Conservation (phyloP, 352 stramenopile genomes). For the Phytophthora pini region DNA sequence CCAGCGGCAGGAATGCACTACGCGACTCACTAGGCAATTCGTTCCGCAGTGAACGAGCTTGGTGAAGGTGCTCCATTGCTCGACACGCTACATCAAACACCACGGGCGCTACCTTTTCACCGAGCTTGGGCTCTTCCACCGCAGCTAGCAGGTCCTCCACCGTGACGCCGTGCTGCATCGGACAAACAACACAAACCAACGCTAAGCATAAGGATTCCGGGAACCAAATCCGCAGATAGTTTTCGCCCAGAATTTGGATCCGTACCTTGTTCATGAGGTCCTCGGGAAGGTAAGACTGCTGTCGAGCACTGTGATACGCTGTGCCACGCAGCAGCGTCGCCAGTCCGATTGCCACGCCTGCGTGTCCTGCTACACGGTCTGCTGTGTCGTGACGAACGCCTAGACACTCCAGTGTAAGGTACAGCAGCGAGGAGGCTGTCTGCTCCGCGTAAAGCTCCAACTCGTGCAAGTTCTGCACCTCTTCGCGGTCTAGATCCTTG, state of each 20-base stretch:
- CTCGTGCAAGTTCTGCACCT: constrained; percentile 71
- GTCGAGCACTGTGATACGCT: constrained; percentile 63
- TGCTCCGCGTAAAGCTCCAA: constrained; percentile 90
- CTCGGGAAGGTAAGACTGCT: constrained; percentile 84
- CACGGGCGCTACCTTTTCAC: constrained; percentile 78
- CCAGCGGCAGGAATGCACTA: constrained; percentile 73
- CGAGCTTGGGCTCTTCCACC: constrained; percentile 61
- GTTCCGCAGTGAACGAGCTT: constrained; percentile 62
- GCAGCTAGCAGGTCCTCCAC: constrained; percentile 64
- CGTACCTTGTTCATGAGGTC: constrained; percentile 81
- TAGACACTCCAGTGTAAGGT: constrained; percentile 89
- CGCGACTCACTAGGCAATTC: constrained; percentile 61
- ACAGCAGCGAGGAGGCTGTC: constrained; percentile 90
- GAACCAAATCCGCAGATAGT: constrained; percentile 21
- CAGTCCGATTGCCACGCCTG: constrained; percentile 86
- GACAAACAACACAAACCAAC: constrained; percentile 27
- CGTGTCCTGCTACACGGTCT: constrained; percentile 84
- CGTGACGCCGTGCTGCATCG: constrained; percentile 52
- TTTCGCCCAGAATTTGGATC: constrained; percentile 6
- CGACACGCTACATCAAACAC: constrained; percentile 90
- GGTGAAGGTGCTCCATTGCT: constrained; percentile 82
- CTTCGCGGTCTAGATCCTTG: constrained; percentile 84
- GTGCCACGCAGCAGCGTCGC: constrained; percentile 85
- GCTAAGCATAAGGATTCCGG: constrained; percentile 28
- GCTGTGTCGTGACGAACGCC: constrained; percentile 74